These are phyloP conservation scores for Sequoia sempervirens DNA, from an alignment of 75 land plant genomes.

Conservation along the genomic window DNA sequence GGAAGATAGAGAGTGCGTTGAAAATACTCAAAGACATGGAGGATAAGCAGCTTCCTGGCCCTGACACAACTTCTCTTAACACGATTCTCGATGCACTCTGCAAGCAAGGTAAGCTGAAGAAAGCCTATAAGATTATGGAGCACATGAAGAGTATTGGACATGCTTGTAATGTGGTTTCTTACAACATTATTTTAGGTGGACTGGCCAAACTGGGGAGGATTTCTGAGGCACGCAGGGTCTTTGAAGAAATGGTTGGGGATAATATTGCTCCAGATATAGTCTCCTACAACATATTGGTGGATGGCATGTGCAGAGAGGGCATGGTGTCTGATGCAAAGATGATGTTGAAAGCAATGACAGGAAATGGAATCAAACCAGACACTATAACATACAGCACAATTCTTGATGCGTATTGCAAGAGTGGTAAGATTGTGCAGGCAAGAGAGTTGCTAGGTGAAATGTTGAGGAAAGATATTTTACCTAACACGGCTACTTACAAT, in stretches of 20 bases:
- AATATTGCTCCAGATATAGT: slow-evolving; percentile 39
- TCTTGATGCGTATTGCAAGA: slow-evolving; percentile 69
- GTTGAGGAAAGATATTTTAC: slow-evolving; percentile 49
- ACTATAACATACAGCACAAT: slow-evolving; percentile 66
- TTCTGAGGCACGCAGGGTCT: slow-evolving; percentile 38
- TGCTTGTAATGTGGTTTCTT: slow-evolving; percentile 44
- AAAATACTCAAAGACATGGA: slow-evolving; percentile 64
- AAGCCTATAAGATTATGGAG: slow-evolving; percentile 52
- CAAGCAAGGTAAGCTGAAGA: slow-evolving; percentile 49
- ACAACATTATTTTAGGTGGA: slow-evolving; percentile 64
- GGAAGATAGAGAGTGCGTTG: slow-evolving; percentile 52
- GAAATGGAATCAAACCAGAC: slow-evolving; percentile 53
- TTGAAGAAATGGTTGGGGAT: slow-evolving; percentile 56
- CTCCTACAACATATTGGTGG: slow-evolving; percentile 58
- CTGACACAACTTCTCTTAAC: slow-evolving; percentile 55
- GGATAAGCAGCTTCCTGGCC: slow-evolving; percentile 52
- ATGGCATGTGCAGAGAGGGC: slow-evolving; percentile 69
- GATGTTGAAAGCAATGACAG: slow-evolving; percentile 47
- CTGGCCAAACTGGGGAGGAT: slow-evolving; percentile 48
- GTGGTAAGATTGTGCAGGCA: slow-evolving; percentile 56
- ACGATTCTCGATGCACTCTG: slow-evolving; percentile 73
- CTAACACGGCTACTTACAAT: slow-evolving; percentile 75
- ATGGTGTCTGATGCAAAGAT: slow-evolving; percentile 52
- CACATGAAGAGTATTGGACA: slow-evolving; percentile 42
- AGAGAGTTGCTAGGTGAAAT: slow-evolving; percentile 65